Evolutionary conservation across 768 basidiomycete genomes (phyloP), one percentile per base, ranked within the genome.

Genomic region (Termitomyces eurrhizus): DNA sequence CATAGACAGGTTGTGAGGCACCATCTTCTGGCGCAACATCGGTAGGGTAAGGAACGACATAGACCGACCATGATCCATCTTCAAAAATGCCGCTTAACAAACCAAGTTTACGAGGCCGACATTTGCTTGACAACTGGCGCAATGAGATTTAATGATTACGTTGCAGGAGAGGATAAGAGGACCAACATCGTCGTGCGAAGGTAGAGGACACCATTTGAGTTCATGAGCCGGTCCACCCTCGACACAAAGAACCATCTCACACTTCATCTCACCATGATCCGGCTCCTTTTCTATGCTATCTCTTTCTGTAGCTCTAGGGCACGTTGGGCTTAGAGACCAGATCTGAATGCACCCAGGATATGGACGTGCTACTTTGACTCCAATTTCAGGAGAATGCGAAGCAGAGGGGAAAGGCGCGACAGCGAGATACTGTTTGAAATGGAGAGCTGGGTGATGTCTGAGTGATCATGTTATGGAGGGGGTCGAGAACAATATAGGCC

Each of bases 171-270:
- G 35, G 26, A 55, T 7, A 24, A 50, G 21, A 56, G 35, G 3
- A 68, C 73, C 58, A 59, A 80, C 77, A 44, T 67, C 62, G 63
- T 93, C 92, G 65, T 92, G 84, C 18, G 89, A 85, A 0, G 95
- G 94, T 33, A 94, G 70, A 3, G 96, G 96, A 72, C 95, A 95
- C 95, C 96, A 98, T 73, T 89, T 93, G 14, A 95, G 69, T 53
- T 92, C 89, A 64, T 86, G 83, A 2, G 87, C 90, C 4, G 90
- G 83, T 0, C 95, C 94, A 21, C 80, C 78, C n/a, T 95, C 88
- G 9, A 93, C 64, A 62, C 94, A 95, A 0, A 98, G 67, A 2
- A 95, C 87, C 80, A 97, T 80, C 69, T 93, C 94, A 64, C 95
- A 96, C 18, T 69, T 76, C 78, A 92, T 81, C 58, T 77, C 72